Evolutionary conservation across 164 flowering plant genomes (phyloP).

Genomic region (Kalanchoe fedtschenkoi): DNA sequence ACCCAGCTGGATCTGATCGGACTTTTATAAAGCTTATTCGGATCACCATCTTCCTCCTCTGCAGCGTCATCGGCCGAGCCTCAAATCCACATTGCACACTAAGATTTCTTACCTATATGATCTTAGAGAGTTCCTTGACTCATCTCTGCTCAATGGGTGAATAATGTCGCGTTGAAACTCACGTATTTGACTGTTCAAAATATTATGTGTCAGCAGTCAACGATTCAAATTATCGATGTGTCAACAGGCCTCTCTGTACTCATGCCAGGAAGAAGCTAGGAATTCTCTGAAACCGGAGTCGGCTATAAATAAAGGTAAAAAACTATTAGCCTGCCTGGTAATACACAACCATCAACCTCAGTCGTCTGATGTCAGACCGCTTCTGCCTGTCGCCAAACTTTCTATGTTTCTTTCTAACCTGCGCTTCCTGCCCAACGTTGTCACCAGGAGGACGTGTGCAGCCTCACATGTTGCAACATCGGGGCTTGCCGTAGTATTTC

Average conservation of each 20-base stretch:
- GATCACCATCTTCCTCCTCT: not conserved
- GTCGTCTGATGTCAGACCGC: not conserved
- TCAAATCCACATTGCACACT: not conserved
- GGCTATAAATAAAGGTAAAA: not conserved
- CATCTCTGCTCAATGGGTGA: no score
- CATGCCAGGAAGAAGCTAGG: not conserved
- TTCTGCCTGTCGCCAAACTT: not conserved
- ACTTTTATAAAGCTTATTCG: not conserved
- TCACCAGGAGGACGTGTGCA: not conserved
- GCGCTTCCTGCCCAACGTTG: not conserved
- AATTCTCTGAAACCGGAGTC: not conserved
- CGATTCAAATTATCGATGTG: no score
- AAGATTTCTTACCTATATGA: not conserved
- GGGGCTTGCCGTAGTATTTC: conserved; percentile 27
- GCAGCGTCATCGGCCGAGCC: no score
- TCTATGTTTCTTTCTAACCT: not conserved
- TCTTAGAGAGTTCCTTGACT: not conserved
- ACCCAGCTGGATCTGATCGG: not conserved
- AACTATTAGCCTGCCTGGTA: not conserved
- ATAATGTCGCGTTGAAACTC: no score
- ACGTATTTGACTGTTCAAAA: no score
- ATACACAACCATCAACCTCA: not conserved
- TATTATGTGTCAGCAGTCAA: no score
- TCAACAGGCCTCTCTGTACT: no score
- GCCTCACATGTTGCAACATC: conserved; percentile 76